Percentiles rank a stretch among this genome's conserved stretches.
Evolutionary conservation across 441 rosid species (phyloP).

Genomic region (Erodium trifolium): DNA sequence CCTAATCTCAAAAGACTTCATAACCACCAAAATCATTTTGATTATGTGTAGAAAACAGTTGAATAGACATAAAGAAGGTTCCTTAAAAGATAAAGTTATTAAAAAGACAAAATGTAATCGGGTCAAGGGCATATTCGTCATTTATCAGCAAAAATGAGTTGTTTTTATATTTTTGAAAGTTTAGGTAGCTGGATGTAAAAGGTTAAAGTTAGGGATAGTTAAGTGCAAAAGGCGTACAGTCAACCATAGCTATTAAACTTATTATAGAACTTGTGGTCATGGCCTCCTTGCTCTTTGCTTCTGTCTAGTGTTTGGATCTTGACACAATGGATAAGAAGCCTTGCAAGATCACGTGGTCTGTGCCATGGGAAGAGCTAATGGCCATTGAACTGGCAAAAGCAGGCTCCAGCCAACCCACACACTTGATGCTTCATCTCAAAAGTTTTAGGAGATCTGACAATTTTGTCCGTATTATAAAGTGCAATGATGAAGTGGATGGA

Average conservation of each 20-base stretch:
- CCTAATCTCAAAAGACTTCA: too few species aligned
- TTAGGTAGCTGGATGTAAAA: too few species aligned
- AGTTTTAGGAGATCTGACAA: conserved; percentile 73
- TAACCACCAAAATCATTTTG: too few species aligned
- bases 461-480: conserved; percentile 83
- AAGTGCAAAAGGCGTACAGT: too few species aligned
- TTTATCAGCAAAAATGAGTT: too few species aligned
- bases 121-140: too few species aligned
- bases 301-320: conserved; percentile 52
- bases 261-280: not conserved
- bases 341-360: conserved; percentile 95
- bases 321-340: conserved; percentile 88
- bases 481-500: conserved; percentile 48
- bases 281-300: conserved; percentile 19
- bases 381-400: conserved; percentile 93
- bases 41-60: too few species aligned
- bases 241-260: not conserved
- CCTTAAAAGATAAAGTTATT: too few species aligned
- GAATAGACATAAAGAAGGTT: too few species aligned
- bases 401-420: conserved; percentile 69
- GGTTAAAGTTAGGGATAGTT: too few species aligned
- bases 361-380: conserved; percentile 93
- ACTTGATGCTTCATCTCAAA: conserved; percentile 86
- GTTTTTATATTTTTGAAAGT: too few species aligned
- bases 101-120: too few species aligned